Conservation (phyloP, 2,329 filamentous ascomycete genomes). For the Colletotrichum navitas region DNA sequence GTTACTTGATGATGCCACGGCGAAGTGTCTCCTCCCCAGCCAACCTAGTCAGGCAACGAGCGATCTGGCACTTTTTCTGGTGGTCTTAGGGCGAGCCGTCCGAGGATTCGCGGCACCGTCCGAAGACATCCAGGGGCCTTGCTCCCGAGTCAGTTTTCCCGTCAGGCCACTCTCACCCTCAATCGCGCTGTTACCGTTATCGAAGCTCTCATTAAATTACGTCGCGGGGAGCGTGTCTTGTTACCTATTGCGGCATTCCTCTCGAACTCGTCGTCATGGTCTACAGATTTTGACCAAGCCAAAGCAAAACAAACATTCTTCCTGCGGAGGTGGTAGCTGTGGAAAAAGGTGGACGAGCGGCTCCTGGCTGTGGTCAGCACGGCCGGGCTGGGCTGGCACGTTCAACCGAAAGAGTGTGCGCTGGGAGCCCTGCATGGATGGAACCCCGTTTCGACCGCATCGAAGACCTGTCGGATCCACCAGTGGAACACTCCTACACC, state of each 20-base stretch:
- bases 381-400: slow-evolving; percentile 38
- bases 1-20: slow-evolving; percentile 18
- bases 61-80: slow-evolving; percentile 32
- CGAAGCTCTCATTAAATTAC: neutral
- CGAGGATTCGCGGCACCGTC: slow-evolving; percentile 41
- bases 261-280: neutral
- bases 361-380: slow-evolving; percentile 33
- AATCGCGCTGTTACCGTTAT: neutral
- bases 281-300: neutral
- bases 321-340: slow-evolving; percentile 33
- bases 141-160: slow-evolving; percentile 38
- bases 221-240: neutral
- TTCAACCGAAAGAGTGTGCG: slow-evolving; percentile 41
- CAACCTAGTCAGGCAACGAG: slow-evolving; percentile 29
- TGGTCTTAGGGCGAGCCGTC: slow-evolving; percentile 37
- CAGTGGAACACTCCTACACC: slow-evolving; percentile 40
- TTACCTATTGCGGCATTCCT: slow-evolving; percentile 25
- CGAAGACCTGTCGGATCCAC: slow-evolving; percentile 37
- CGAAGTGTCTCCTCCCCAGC: slow-evolving; percentile 24
- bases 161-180: neutral
- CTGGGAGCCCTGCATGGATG: slow-evolving; percentile 44
- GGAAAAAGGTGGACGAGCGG: slow-evolving; percentile 30
- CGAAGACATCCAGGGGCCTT: slow-evolving; percentile 39
- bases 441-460: slow-evolving; percentile 44
- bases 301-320: slow-evolving; percentile 27